Base-by-base conservation (phyloP, 2,329 filamentous ascomycete genomes). In the Exophiala spinifera region DNA sequence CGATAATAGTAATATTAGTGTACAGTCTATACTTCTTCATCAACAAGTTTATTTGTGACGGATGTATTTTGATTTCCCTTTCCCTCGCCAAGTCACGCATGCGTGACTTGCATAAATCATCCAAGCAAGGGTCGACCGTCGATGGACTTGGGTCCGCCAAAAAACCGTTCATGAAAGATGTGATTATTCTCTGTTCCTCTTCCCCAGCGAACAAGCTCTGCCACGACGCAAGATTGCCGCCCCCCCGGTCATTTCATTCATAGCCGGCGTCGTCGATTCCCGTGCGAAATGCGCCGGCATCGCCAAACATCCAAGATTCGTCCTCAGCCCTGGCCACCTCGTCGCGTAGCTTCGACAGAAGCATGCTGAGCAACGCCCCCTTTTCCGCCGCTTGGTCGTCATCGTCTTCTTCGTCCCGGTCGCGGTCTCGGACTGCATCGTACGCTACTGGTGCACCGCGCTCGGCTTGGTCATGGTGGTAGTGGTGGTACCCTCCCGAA, bases 231-330 rank as follows among this genome's bases (percentile, higher is more conserved):
- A 31, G 28, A 31, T n/a, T n/a, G n/a, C n/a, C n/a, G n/a, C n/a
- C n/a, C n/a, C n/a, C n/a, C n/a, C n/a, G 23, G 11, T 11, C 6
- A 21, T 2, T 13, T 44, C 42, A 15, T 31, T 51, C 53, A 21
- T 19, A 40, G 15, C 34, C 46, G 13, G 20, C 7, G 10, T 25
- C 44, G n/a, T 31, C 47, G 11, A 15, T 45, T 6, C 39, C 46
- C 8, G 28, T 31, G 10, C 28, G 28, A 8, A 28, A 33, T 3
- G 13, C 48, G 23, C 36, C 44, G 13, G 36, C 45, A 34, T 52
- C 60, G 25, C 62, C 89, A 71, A 88, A 95, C 86, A 95, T 95
- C 91, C 91, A 96, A 64, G 86, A 88, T 66, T 96, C 91, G 47
- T 94, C 88, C 19, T 88, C 81, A 46, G 95, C 73, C 13, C 85